These are phyloP conservation scores for Phellinidium pouzarii DNA, from an alignment of 1,284 basidiomycete genomes.

Conservation along the genomic window DNA sequence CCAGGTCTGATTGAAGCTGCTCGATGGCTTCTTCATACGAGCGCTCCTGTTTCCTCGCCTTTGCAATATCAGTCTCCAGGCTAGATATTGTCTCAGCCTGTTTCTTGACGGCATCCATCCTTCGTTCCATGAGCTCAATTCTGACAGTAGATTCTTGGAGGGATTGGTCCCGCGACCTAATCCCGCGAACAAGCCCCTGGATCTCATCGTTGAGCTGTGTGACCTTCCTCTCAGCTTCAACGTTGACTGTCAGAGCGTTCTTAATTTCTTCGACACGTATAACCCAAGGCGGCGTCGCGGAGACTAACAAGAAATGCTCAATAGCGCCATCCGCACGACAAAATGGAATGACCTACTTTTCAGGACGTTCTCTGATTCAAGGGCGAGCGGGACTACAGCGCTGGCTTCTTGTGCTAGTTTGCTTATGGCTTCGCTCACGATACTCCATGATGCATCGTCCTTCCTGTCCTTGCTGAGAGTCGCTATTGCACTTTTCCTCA, in stretches of 20 bases:
- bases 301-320: conserved; percentile 40
- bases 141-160: conserved; percentile 89
- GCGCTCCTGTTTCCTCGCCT: conserved; percentile 80
- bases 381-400: conserved; percentile 62
- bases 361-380: conserved; percentile 70
- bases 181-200: conserved; percentile 75
- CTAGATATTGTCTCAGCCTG: conserved; percentile 80
- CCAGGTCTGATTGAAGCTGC: conserved; percentile 84
- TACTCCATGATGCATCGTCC: conserved; percentile 68
- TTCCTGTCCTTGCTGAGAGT: conserved; percentile 66
- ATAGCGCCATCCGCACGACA: conserved; percentile 10
- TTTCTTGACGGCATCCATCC: conserved; percentile 86
- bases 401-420: conserved; percentile 67
- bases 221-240: conserved; percentile 87
- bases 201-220: conserved; percentile 84
- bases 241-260: conserved; percentile 74
- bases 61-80: conserved; percentile 74
- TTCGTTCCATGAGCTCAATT: conserved; percentile 90
- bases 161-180: conserved; percentile 82
- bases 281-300: conserved; percentile 82
- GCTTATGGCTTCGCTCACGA: conserved; percentile 62
- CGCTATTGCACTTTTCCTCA: conserved; percentile 64
- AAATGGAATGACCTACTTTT: conserved; percentile 54
- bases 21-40: conserved; percentile 92
- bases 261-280: conserved; percentile 85